A percentile compares a stretch with the other conserved stretches of the same genome.
Conservation (phyloP, 495 filamentous ascomycete species). For the Neurospora sublineolata region DNA sequence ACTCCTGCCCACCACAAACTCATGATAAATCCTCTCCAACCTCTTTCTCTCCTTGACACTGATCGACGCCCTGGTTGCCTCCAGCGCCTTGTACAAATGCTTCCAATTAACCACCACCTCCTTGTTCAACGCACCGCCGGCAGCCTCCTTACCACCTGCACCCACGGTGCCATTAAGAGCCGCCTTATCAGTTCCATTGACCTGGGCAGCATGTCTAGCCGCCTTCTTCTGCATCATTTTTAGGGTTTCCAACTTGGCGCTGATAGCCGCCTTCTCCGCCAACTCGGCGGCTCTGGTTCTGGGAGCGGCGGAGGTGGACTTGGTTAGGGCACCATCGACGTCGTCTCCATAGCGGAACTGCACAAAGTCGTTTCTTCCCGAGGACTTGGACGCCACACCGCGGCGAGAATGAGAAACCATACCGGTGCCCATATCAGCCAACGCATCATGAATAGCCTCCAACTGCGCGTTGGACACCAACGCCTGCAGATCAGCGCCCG, state of each 20-base stretch:
- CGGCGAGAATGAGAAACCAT: constrained; percentile 16
- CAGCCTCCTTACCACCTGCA: constrained; percentile 17
- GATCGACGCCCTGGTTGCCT: constrained; percentile 74
- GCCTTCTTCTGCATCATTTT: constrained; percentile 54
- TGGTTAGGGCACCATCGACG: constrained; percentile 27
- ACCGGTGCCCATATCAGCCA: constrained; percentile 47
- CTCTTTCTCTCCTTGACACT: constrained; percentile 60
- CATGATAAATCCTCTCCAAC: constrained; percentile 69
- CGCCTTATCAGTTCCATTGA: constrained; percentile 24
- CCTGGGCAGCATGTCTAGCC: neutral
- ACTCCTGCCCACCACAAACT: constrained; percentile 84
- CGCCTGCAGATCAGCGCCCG: constrained; percentile 88
- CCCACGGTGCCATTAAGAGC: constrained; percentile 33
- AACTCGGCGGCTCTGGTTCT: constrained; percentile 34
- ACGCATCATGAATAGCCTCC: constrained; percentile 87
- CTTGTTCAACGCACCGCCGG: constrained; percentile 30
- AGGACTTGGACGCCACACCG: constrained; percentile 18
- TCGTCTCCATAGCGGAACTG: constrained; percentile 73
- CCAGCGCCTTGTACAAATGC: constrained; percentile 67
- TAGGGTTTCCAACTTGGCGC: constrained; percentile 61
- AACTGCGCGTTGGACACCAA: constrained; percentile 93
- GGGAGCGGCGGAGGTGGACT: constrained; percentile 13
- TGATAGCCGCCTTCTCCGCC: constrained; percentile 59
- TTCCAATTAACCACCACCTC: constrained; percentile 82
- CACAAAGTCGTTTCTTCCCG: constrained; percentile 46